Conservation (phyloP, 2,329 filamentous ascomycete genomes). For the Monilinia fructigena region DNA sequence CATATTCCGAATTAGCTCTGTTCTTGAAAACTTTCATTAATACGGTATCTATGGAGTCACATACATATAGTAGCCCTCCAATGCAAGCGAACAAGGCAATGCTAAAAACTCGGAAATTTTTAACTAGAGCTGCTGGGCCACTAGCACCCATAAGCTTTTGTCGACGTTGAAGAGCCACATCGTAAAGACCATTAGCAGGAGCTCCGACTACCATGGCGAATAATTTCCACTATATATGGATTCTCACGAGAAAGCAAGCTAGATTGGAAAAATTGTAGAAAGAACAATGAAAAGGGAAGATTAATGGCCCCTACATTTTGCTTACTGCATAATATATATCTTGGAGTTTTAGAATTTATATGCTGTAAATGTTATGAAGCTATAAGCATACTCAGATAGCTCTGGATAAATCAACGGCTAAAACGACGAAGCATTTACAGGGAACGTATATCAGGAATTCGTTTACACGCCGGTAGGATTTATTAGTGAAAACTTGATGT, state of each 20-base stretch:
- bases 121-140: constrained; percentile 53
- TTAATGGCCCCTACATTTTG: neutral
- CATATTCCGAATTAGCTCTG: neutral
- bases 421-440: neutral
- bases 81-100: constrained; percentile 62
- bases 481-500: neutral
- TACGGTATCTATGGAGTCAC: neutral
- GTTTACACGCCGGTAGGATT: neutral
- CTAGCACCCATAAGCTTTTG: constrained; percentile 54
- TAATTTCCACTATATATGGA: neutral
- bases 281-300: neutral
- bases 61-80: constrained; percentile 53
- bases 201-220: constrained; percentile 20
- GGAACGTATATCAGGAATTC: neutral
- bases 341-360: neutral
- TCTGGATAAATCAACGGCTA: constrained; percentile 1
- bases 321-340: neutral
- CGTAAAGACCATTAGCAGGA: constrained; percentile 42
- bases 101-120: constrained; percentile 60
- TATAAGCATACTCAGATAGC: neutral
- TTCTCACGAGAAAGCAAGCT: neutral
- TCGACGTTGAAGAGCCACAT: constrained; percentile 53
- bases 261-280: neutral
- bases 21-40: neutral
- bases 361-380: neutral